Conservation (phyloP, 2,329 filamentous ascomycete species). For the Colletotrichum sp. region DNA sequence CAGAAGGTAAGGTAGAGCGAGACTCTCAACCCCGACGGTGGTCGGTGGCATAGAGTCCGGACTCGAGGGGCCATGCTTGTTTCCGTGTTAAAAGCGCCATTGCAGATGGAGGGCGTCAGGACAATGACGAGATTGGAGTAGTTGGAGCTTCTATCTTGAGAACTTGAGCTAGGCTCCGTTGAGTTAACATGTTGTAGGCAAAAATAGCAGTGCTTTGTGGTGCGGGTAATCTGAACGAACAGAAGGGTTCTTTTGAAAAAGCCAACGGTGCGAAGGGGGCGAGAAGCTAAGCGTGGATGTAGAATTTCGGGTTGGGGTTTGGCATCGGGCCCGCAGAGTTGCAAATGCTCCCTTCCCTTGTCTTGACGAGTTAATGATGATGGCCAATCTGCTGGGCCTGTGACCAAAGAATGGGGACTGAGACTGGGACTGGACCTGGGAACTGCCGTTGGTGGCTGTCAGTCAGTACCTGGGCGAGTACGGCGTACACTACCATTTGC, state of each 20-base stretch:
- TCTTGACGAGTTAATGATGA: not conserved
- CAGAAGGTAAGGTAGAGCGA: not conserved
- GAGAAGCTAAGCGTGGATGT: not conserved
- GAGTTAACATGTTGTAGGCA: not conserved
- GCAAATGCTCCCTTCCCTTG: not conserved
- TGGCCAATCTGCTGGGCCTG: not conserved
- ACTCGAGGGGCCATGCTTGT: conserved; percentile 8
- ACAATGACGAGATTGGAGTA: conserved; percentile 8
- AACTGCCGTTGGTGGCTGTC: not conserved
- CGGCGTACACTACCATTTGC: not conserved
- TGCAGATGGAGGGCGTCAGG: not conserved
- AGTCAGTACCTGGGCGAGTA: not conserved
- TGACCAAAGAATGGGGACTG: not conserved
- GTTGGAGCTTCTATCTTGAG: conserved; percentile 17
- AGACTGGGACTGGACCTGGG: not conserved
- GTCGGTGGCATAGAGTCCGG: not conserved
- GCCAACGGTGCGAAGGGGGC: not conserved
- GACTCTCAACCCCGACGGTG: not conserved
- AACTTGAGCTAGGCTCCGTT: not conserved
- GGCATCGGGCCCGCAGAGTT: not conserved
- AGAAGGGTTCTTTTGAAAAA: conserved; percentile 6
- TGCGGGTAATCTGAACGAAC: conserved; percentile 1
- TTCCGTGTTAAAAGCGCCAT: conserved; percentile 6
- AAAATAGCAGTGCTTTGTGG: not conserved
- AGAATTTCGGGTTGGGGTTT: not conserved